A percentile compares a stretch with the other conserved stretches of the same genome.
These are phyloP conservation scores for Coniferiporia sulphurascens DNA, from an alignment of 1,284 basidiomycete species.

Conservation along the genomic window DNA sequence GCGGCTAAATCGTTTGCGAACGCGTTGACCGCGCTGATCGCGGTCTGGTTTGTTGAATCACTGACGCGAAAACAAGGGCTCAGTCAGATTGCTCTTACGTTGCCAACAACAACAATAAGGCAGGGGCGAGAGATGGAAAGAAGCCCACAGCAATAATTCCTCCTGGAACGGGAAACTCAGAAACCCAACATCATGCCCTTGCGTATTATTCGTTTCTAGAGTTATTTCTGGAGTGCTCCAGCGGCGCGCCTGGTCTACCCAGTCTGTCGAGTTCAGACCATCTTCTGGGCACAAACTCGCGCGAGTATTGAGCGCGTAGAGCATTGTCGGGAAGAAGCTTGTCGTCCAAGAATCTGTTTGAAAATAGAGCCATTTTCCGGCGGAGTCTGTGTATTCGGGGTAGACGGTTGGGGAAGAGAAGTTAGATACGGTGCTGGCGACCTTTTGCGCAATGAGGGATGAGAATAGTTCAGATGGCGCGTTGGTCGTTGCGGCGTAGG, in stretches of 20 bases:
- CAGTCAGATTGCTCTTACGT: background rate
- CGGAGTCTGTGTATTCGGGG: slow-evolving; percentile 21
- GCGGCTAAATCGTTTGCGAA: slow-evolving; percentile 42
- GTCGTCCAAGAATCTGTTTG: slow-evolving; percentile 23
- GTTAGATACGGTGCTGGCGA: slow-evolving; percentile 18
- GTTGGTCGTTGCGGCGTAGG: background rate
- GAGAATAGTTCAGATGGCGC: slow-evolving; percentile 19
- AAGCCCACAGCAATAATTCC: slow-evolving; percentile 26
- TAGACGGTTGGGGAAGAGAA: slow-evolving; percentile 15
- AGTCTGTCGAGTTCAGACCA: slow-evolving; percentile 26
- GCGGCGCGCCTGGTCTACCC: slow-evolving; percentile 19
- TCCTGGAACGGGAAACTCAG: slow-evolving; percentile 24
- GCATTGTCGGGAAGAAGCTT: slow-evolving; percentile 24
- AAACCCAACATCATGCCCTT: slow-evolving; percentile 24
- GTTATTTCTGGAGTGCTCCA: slow-evolving; percentile 21
- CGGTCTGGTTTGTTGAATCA: slow-evolving; percentile 42
- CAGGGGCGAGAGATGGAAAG: no score
- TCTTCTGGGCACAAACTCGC: slow-evolving; percentile 19
- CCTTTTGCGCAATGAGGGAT: slow-evolving; percentile 18
- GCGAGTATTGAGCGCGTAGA: slow-evolving; percentile 23
- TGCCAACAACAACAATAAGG: no score
- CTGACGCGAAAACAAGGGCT: slow-evolving; percentile 24
- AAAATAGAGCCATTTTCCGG: slow-evolving; percentile 22
- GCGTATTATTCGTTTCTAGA: slow-evolving; percentile 19
- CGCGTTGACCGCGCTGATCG: slow-evolving; percentile 36